Evolutionary conservation across 2,329 filamentous ascomycete genomes (phyloP).

Genomic region (Elsinoe fawcettii): DNA sequence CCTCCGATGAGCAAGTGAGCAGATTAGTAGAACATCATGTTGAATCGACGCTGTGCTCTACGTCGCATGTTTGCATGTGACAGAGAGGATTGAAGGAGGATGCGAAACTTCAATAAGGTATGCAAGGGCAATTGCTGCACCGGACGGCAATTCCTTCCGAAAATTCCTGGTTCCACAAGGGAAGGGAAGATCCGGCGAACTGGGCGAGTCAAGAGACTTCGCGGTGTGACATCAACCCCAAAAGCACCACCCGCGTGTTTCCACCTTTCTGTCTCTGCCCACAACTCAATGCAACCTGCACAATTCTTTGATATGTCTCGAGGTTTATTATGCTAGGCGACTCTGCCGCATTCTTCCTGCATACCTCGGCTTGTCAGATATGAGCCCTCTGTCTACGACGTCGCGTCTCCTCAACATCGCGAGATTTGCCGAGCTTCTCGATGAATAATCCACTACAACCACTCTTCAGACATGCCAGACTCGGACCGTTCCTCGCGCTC

Average conservation of each 20-base stretch:
- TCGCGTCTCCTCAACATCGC: not conserved
- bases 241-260: not conserved
- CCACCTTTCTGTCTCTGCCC: not conserved
- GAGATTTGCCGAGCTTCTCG: not conserved
- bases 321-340: not conserved
- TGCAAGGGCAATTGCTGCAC: too few relatives aligned
- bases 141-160: too few relatives aligned
- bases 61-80: too few relatives aligned
- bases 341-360: not conserved
- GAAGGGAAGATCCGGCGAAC: not conserved
- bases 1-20: too few relatives aligned
- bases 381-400: not conserved
- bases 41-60: too few relatives aligned
- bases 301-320: not conserved
- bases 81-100: too few relatives aligned
- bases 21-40: too few relatives aligned
- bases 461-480: conserved; percentile 4
- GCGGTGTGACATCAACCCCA: not conserved
- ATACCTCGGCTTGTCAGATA: not conserved
- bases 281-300: not conserved
- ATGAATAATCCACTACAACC: not conserved
- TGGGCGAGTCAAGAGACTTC: not conserved
- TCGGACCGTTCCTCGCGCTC: conserved; percentile 7
- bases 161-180: not conserved
- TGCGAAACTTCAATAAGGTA: too few relatives aligned